Evolutionary conservation across 805 yeast species (phyloP), one percentile per base, ranked within the genome.

Genomic region (Zygosaccharomyces bailii): DNA sequence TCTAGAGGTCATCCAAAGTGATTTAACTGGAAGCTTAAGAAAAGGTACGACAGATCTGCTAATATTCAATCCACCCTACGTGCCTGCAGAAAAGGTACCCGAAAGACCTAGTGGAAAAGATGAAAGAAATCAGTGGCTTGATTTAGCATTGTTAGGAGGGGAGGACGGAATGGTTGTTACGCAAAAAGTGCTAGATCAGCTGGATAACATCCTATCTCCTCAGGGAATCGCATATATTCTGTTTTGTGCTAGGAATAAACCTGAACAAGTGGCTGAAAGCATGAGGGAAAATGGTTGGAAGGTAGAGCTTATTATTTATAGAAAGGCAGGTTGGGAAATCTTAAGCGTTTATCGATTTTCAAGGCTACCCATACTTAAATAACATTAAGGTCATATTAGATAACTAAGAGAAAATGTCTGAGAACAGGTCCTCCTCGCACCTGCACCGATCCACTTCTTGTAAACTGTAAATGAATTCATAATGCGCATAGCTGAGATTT

Each of bases 251-350:
- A 71, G 96, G 51, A 93, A 93, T 59, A 76, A 81, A 27, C 98
- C 98, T 0, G 78, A 76, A 10, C 48, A 60, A 5, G 86, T 90
- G 0, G 74, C 73, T 0, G 53, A 60, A 6, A 34, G 42, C 2
- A 82, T 87, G 80, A 42, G 55, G 11, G 44, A 51, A 1, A 56
- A 60, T 8, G 73, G 73, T 0, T 91, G 96, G 88, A 43, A 43
- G 0, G 78, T 76, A 1, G 67, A 69, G 2, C 53, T 66, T n/a
- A 69, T 87, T 1, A 74, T 79, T 3, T 72, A 73, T 34, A 72
- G 97, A 43, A 86, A 86, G 56, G 96, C 96, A 1, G 98, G 98
- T 0, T 89, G 98, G 96, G 99, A 93, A 65, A 91, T 84, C 8
- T 69, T 93, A 29, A 78, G 86, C 44, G 83, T 91, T 6, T 79